These are phyloP conservation scores for Cyclotella sp. DNA, from an alignment of 108 stramenopile genomes.

Conservation along the genomic window DNA sequence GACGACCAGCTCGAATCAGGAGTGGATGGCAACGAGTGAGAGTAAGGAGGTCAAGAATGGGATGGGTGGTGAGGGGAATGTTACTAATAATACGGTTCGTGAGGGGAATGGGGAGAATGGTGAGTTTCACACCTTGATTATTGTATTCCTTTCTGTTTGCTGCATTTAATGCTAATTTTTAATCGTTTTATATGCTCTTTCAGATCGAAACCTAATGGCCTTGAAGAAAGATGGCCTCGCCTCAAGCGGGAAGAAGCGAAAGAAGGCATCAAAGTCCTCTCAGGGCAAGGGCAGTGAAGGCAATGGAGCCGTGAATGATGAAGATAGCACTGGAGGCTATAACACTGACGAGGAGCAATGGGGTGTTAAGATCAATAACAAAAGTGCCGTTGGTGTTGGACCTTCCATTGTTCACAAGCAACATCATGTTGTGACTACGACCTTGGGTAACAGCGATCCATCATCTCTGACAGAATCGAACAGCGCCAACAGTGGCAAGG, in stretches of 20 bases:
- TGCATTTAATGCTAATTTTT: not conserved
- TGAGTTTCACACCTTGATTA: not conserved
- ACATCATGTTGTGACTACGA: conserved; percentile 8
- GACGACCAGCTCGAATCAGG: conserved; percentile 56
- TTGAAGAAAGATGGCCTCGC: conserved; percentile 5
- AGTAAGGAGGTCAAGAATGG: not conserved
- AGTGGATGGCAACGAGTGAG: conserved; percentile 43
- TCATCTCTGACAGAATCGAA: conserved; percentile 11
- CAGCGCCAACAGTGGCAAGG: not conserved
- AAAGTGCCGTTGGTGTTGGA: conserved; percentile 8
- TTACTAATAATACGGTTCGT: not conserved
- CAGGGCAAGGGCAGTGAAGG: conserved; percentile 15
- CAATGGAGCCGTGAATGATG: conserved; percentile 27
- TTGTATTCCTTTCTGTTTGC: not conserved
- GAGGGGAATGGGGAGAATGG: conserved; percentile 11
- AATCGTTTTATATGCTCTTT: not conserved
- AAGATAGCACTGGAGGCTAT: conserved; percentile 46
- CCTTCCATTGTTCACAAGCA: conserved; percentile 16
- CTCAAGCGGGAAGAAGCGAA: conserved; percentile 39
- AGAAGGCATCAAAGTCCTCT: conserved; percentile 20
- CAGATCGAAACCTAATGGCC: conserved; percentile 12
- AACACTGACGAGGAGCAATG: conserved; percentile 54
- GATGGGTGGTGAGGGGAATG: conserved; percentile 2
- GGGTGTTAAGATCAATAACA: conserved; percentile 18
- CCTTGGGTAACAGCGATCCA: not conserved